Evolutionary conservation across 345 rosid genomes (phyloP), one percentile per base, ranked within the genome.

Genomic region (Camelina laxa): DNA sequence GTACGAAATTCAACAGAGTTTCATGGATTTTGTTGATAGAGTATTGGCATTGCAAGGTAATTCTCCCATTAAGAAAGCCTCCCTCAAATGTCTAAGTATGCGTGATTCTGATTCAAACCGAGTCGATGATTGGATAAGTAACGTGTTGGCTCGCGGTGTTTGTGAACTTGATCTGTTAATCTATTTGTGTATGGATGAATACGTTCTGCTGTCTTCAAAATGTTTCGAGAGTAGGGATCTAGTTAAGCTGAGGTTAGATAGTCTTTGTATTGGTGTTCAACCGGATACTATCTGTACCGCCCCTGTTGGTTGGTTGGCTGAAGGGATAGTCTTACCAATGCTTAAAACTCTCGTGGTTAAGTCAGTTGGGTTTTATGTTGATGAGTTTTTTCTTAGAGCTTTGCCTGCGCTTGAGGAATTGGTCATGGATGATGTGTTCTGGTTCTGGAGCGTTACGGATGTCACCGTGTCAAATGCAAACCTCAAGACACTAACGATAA

Each of bases 341-440:
- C 61, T 67, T 38, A 67, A 67, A 54, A 53, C 15, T 14, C 50
- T 67, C 6, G 11, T 4, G 15, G 4, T 67, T 21, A 12, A 49
- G 8, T 7, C 24, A 1, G 35, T 30, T 10, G 5, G 4, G n/a
- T 21, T 64, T 41, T 53, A 21, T 45, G 15, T 45, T 58, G 50
- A 45, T 14, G 4, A 33, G 11, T 9, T 31, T 4, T 30, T 58
- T 17, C 74, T 70, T 58, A 20, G 4, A 9, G 44, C 33, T 7
- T 47, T 20, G 14, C 67, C 75, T 36, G 75, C 14, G 6, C 67
- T 71, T 3, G 67, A 60, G 67, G 27, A 48, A 4, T n/a, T 71
- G 35, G 59, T 2, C 3, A 0, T 71, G 59, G 13, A 0, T 48
- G 1, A 60, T 60, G 6, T 60, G 4, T 2, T 5, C 8, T 16